Evolutionary conservation across 2,329 filamentous ascomycete genomes (phyloP), one percentile per base, ranked within the genome.

Genomic region (Epichloe gansuensis): DNA sequence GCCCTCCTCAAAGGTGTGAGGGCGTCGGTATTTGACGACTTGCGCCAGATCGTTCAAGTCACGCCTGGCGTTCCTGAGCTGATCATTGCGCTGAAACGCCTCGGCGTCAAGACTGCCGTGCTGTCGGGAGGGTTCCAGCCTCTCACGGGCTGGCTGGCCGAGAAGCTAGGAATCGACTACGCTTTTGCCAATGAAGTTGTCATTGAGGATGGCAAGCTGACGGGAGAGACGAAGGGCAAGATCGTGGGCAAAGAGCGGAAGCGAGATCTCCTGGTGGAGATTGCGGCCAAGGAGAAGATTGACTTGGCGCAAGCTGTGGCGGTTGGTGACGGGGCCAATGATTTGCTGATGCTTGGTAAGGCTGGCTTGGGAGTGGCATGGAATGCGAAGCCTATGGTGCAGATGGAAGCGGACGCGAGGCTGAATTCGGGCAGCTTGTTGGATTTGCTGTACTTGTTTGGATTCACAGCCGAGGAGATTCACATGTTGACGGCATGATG

Each of bases 101-200:
- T 95, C 5, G 91, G 91, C 7, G 85, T 87, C 68, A 91, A 87
- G 70, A 89, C 89, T 2, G 93, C 90, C 0, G 91, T 98, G 5
- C 71, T 96, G 35, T 95, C 89, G 36, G 93, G 93, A 44, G 93
- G 93, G 0, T 98, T 98, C 69, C 81, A 87, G 57, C 90, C 91
- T 0, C 71, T 97, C 57, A 94, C 93, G 0, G 77, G 81, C 53
- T 97, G 90, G 88, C 78, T 97, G 38, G 89, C 87, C 15, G 74
- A 74, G 41, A 76, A 88, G 61, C 73, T 98, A 27, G 88, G 88
- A 13, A 80, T 98, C 52, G 87, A 97, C 67, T 83, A 95, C 63
- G 89, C 88, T 0, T 81, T 85, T 64, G 93, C 93, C 41, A 98
- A 98, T 66, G 83, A 91, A 60, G 84, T 91, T 0, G 77, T 82